These are phyloP conservation scores for Capronia coronata DNA, from an alignment of 2,329 filamentous ascomycete genomes.

Conservation along the genomic window DNA sequence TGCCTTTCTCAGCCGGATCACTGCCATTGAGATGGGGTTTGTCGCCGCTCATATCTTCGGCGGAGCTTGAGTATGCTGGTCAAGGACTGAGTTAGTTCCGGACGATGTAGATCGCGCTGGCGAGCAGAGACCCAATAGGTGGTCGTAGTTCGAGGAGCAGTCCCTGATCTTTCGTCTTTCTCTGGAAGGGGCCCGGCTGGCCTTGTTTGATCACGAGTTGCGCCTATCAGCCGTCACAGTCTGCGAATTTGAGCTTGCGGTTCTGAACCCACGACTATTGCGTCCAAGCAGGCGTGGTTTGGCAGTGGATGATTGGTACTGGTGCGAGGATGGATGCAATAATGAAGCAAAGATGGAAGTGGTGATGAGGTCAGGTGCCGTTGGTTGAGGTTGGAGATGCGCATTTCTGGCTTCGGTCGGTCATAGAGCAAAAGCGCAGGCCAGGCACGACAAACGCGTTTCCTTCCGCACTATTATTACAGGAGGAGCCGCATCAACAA, in stretches of 20 bases:
- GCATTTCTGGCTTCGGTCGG: conserved; percentile 6
- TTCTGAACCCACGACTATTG: not conserved
- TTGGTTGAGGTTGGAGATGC: conserved; percentile 2
- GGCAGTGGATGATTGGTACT: not conserved
- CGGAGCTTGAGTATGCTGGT: too few species aligned
- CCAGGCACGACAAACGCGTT: conserved; percentile 14
- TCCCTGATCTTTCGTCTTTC: not conserved
- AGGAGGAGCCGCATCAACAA: conserved; percentile 6
- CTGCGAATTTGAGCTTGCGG: not conserved
- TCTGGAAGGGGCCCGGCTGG: conserved; percentile 12
- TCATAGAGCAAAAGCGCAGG: conserved; percentile 12
- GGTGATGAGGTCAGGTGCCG: conserved; percentile 19
- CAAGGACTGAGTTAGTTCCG: too few species aligned
- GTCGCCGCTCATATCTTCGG: conserved; percentile 59
- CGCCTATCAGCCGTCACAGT: conserved; percentile 36
- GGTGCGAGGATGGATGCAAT: not conserved
- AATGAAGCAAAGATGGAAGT: not conserved
- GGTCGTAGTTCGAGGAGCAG: not conserved
- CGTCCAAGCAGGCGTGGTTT: not conserved
- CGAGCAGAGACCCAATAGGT: not conserved
- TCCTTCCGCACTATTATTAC: not conserved
- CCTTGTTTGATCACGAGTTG: conserved; percentile 43
- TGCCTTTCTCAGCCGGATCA: conserved; percentile 61
- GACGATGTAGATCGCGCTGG: not conserved
- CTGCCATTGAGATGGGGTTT: conserved; percentile 62